Evolutionary conservation across 805 yeast genomes (phyloP).

Genomic region (Candida vaughaniae): DNA sequence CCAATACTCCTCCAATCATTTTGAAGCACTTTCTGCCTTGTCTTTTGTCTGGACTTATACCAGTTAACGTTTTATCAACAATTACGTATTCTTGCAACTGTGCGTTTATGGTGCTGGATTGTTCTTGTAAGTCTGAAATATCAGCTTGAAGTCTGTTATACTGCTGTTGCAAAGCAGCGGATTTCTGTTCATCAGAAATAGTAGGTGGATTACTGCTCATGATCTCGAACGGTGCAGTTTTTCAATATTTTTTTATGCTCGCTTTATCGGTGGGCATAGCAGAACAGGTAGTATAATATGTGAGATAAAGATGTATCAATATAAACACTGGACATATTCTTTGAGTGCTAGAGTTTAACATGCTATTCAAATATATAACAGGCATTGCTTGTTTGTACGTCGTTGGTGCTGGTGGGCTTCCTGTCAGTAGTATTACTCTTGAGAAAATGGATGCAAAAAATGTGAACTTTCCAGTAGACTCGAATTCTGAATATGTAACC

Average conservation of each 20-base stretch:
- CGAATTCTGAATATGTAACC: neutral
- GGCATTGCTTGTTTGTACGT: too few species aligned
- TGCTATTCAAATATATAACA: too few species aligned
- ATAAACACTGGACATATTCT: too few species aligned
- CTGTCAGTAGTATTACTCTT: too few species aligned
- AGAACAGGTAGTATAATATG: neutral
- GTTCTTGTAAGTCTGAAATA: slow-evolving; percentile 39
- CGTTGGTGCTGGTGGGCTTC: too few species aligned
- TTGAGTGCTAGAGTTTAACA: too few species aligned
- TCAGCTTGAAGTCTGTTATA: slow-evolving; percentile 40
- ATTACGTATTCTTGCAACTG: slow-evolving; percentile 40
- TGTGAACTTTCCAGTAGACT: neutral
- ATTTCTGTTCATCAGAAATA: slow-evolving; percentile 28
- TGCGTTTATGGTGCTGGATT: slow-evolving; percentile 31
- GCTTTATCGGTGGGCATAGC: neutral
- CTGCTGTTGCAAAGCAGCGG: slow-evolving; percentile 40
- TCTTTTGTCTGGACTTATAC: slow-evolving; percentile 33
- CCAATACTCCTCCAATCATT: slow-evolving; percentile 91
- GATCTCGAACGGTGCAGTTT: slow-evolving; percentile 2
- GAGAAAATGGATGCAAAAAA: slow-evolving; percentile 10
- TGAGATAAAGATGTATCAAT: too few species aligned
- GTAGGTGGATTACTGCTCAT: neutral
- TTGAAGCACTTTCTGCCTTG: slow-evolving; percentile 75
- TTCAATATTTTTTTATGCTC: neutral
- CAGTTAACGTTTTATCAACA: slow-evolving; percentile 40